Evolutionary conservation across 177 flowering plant species (phyloP).

Genomic region (Vitis hybrid): DNA sequence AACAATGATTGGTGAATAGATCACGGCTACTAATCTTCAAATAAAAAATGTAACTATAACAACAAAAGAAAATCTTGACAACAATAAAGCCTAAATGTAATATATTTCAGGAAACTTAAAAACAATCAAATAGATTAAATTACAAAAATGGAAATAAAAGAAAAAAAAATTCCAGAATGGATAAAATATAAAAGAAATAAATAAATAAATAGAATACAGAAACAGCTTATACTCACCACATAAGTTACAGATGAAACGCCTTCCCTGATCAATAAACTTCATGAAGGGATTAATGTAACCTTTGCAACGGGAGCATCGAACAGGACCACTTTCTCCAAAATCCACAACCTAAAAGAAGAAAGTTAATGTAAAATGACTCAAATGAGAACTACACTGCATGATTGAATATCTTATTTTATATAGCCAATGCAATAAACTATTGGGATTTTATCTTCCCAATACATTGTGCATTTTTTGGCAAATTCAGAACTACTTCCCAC

Average conservation of each 20-base stretch:
- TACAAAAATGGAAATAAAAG: background rate
- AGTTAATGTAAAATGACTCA: background rate
- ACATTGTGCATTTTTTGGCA: no score
- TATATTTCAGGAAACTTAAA: background rate
- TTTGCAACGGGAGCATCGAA: slow-evolving; percentile 97
- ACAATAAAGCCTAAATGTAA: background rate
- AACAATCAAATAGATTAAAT: background rate
- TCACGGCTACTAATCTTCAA: background rate
- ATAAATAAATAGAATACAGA: background rate
- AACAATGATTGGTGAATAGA: no score
- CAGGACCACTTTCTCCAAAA: slow-evolving; percentile 95
- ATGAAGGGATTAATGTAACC: slow-evolving; percentile 93
- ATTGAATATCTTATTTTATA: no score
- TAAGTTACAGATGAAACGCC: slow-evolving; percentile 84
- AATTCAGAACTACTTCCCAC: no score
- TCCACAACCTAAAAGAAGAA: slow-evolving; percentile 67
- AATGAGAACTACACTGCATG: no score
- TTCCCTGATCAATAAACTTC: slow-evolving; percentile 95
- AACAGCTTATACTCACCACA: slow-evolving; percentile 68
- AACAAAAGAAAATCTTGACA: background rate
- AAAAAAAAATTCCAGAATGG: background rate
- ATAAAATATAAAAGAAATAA: background rate
- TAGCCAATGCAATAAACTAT: no score
- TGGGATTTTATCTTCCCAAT: no score
- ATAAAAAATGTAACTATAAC: background rate